Evolutionary conservation across 2,329 filamentous ascomycete species (phyloP), one percentile per base, ranked within the genome.

Genomic region (Passalora sequoiae): DNA sequence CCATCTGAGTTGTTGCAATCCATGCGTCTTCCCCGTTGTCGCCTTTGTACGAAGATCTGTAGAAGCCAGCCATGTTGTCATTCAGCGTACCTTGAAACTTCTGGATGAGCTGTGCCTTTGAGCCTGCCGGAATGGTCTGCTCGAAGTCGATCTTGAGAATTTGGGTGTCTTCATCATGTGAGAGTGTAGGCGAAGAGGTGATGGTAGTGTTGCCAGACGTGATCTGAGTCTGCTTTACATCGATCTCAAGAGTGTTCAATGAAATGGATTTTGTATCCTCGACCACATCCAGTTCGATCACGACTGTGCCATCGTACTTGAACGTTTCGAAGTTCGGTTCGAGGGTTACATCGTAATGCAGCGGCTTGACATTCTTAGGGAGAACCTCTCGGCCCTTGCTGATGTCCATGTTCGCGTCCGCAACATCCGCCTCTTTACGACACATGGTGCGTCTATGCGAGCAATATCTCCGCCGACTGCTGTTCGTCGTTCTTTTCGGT

Each of bases 11-110:
- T 19, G 89, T 91, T 20, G 89, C 91, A 61, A 97, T 75, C 64
- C 89, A 84, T 55, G 85, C 86, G 46, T 83, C 81, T 47, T 79
- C 80, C 28, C 91, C 91, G 60, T 92, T 81, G 37, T 78, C 69
- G 49, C 80, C 82, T 73, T 92, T 94, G 75, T 91, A 97, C 5
- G 88, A 94, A 1, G 89, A 95, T 46, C 91, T 81, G 70, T 97
- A 97, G 77, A 97, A 97, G 36, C 91, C 91, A 37, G 89, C 89
- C 88, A 97, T 94, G 69, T 92, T 91, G 65, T 94, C 86, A 66
- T 94, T 95, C 60, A 95, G 71, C 31, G 74, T 76, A 29, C 89
- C 89, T 7, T 78, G 82, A 68, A 94, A 95, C 55, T 77, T 83
- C 59, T 89, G 79, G 60, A 82, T 81, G 49, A 94, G 69, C 68